Conservation (phyloP, 169 alveolate species). For the Eimeria maxima region DNA sequence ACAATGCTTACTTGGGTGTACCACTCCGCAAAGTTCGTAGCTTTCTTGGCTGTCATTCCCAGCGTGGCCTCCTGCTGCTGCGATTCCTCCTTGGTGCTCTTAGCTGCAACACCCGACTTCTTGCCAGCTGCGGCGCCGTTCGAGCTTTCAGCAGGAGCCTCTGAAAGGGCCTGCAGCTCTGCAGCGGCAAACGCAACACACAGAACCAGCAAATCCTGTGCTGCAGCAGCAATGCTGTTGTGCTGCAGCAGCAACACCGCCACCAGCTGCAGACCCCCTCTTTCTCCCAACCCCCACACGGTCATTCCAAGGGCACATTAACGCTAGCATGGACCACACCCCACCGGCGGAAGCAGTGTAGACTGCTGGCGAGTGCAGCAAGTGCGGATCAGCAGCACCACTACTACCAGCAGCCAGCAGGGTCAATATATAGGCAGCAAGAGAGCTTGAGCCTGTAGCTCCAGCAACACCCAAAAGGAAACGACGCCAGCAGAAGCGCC, state of each 20-base stretch:
- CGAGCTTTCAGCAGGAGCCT: background rate
- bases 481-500: background rate
- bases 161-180: slow-evolving; percentile 28
- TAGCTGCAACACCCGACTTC: slow-evolving; percentile 24
- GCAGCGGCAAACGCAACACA: background rate
- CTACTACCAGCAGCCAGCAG: too few species aligned
- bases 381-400: too few species aligned
- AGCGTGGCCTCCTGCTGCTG: slow-evolving; percentile 80
- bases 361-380: too few species aligned
- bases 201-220: background rate
- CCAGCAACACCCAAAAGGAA: too few species aligned
- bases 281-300: too few species aligned
- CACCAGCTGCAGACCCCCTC: background rate
- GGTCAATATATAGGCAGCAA: too few species aligned
- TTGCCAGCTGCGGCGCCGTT: slow-evolving; percentile 15
- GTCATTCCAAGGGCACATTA: too few species aligned
- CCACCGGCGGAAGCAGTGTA: too few species aligned
- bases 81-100: slow-evolving; percentile 22
- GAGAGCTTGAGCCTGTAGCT: too few species aligned
- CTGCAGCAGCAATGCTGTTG: background rate
- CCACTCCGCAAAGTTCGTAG: slow-evolving; percentile 93
- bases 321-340: too few species aligned
- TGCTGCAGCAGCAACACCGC: background rate
- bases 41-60: slow-evolving; percentile 91
- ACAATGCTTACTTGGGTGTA: slow-evolving; percentile 87